Conservation (phyloP, 139 green algal genomes). For the Chlamydomonas incerta region DNA sequence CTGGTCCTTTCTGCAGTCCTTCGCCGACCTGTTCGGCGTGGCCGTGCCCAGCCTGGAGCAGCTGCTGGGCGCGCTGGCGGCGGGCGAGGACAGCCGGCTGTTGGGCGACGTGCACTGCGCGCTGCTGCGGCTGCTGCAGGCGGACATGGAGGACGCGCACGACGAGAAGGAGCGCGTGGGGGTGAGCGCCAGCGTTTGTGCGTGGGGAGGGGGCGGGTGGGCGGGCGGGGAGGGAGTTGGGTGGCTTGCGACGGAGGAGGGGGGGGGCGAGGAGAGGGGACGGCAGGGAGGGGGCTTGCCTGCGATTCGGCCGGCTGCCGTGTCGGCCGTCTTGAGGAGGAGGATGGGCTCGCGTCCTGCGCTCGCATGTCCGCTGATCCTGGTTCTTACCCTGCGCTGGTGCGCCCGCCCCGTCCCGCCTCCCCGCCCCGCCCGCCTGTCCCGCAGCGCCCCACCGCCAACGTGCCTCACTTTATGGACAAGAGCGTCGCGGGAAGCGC, state of each 20-base stretch:
- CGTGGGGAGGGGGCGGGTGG: conserved; percentile 27
- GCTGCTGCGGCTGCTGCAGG: conserved; percentile 77
- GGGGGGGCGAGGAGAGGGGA: not conserved
- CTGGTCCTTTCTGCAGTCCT: conserved; percentile 81
- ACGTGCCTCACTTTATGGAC: conserved; percentile 66
- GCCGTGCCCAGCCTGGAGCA: conserved; percentile 63
- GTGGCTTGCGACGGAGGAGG: not conserved
- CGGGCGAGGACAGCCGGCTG: conserved; percentile 61
- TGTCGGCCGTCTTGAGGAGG: too few relatives aligned
- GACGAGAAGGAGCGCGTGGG: conserved; percentile 41
- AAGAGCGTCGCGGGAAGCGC: conserved; percentile 61
- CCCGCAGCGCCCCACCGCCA: conserved; percentile 37
- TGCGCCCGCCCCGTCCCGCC: not conserved
- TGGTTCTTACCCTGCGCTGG: too few relatives aligned
- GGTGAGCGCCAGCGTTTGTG: not conserved
- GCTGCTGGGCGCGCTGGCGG: conserved; percentile 65
- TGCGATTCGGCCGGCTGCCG: too few relatives aligned
- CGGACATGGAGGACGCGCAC: conserved; percentile 81
- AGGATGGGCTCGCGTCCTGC: too few relatives aligned
- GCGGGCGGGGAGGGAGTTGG: too few relatives aligned
- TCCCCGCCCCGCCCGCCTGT: not conserved
- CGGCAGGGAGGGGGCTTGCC: not conserved
- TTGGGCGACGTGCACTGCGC: conserved; percentile 78
- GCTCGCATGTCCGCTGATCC: too few relatives aligned
- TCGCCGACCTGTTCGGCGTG: conserved; percentile 80